Base-by-base conservation (phyloP, 495 filamentous ascomycete species). In the Collariella sp. region DNA sequence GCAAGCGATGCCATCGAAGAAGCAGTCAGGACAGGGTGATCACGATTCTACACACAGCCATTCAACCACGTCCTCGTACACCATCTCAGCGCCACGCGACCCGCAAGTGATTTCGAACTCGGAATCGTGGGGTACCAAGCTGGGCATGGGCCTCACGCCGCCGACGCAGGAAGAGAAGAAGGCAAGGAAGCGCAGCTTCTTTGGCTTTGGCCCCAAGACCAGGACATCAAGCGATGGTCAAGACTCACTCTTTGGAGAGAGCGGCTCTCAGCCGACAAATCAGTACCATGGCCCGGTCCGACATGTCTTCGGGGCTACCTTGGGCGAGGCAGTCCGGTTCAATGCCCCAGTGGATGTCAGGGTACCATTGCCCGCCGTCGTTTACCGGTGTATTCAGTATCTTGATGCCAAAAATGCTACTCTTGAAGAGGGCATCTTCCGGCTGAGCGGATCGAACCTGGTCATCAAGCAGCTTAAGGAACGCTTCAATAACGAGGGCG, bases 341-440 rank as follows among this genome's bases (percentile, higher is more conserved):
- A 88, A 85, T 57, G 76, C 80, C 13, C 91, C 91, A 7, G 67
- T 76, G 39, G 89, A 87, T 52, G 72, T 87, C 18, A 75, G 75
- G 46, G 81, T 86, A 18, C 81, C 85, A 43, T 73, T 98, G 33
- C 93, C 93, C 7, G 88, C 94, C n/a, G 93, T 97, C 1, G 90
- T 96, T 39, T 97, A 95, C 72, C 86, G 93, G 41, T 96, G 91
- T 61, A 86, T 98, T 57, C 89, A 97, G 66, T 98, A 96, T 67
- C 78, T 98, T 22, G 83, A 87, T 46, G 78, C 83, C 13, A 89
- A 95, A 70, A 82, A 85, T 50, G 94, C 91, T 36, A 78, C 85
- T 16, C 76, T 71, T 19, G 93, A 98, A 67, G 93, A 98, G 69
- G 93, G 93, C 35, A 96, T 98, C 22, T 98, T 98, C 77, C 83